A percentile compares a stretch with the other conserved stretches of the same genome.
These are phyloP conservation scores for Apium graveolens DNA, from an alignment of 129 eudicot species.

Conservation along the genomic window DNA sequence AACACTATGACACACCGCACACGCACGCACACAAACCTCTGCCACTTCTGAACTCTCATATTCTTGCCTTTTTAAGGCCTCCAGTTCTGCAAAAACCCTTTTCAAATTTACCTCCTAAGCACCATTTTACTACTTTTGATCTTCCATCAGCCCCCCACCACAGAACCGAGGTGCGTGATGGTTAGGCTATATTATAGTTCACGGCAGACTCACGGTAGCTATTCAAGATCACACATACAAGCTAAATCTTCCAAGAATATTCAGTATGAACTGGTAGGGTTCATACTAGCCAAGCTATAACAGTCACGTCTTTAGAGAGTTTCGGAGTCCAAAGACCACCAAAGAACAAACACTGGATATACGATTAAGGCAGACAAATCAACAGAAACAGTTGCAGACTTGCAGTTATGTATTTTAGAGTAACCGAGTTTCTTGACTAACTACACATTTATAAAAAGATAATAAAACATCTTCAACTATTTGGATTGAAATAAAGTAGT, in stretches of 20 bases:
- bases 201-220: not conserved
- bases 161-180: not conserved
- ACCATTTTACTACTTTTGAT: not conserved
- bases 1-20: not conserved
- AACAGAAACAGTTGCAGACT: not conserved
- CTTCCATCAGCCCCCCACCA: not conserved
- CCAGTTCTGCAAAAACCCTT: not conserved
- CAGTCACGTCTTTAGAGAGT: not conserved
- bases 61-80: not conserved
- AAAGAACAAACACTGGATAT: not conserved
- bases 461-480: slow-evolving; percentile 7
- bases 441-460: not conserved
- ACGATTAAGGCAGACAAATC: not conserved
- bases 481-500: not conserved
- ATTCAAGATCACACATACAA: not conserved
- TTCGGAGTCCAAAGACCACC: not conserved
- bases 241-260: not conserved
- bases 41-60: not conserved
- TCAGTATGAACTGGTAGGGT: not conserved
- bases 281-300: not conserved
- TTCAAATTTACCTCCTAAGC: not conserved
- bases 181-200: not conserved
- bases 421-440: not conserved
- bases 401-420: not conserved
- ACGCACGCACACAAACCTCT: not conserved